These are phyloP conservation scores for Endoconidiophora polonica DNA, from an alignment of 2,329 filamentous ascomycete genomes.

Conservation along the genomic window DNA sequence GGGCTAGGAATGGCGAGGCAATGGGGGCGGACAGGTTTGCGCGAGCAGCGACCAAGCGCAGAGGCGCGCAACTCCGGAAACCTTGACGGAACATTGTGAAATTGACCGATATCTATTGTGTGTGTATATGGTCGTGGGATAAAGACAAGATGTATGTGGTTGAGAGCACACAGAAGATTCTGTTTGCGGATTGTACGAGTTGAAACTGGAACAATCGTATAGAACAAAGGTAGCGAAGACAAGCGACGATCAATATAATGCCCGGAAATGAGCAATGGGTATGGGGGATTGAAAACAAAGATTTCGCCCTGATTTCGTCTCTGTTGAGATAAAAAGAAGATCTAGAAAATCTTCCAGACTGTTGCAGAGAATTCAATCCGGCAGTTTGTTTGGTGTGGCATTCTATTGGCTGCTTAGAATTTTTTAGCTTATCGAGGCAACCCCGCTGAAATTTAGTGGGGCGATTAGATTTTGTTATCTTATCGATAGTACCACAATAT, in stretches of 20 bases:
- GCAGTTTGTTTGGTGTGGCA: not conserved
- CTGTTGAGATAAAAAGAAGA: not conserved
- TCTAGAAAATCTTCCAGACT: not conserved
- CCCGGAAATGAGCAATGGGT: too few relatives aligned
- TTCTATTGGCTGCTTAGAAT: not conserved
- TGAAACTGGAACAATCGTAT: too few relatives aligned
- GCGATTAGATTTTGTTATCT: not conserved
- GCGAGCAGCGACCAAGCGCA: constrained; percentile 11
- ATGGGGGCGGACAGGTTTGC: not conserved
- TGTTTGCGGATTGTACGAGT: too few relatives aligned
- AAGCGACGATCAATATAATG: not conserved
- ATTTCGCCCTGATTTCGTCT: not conserved
- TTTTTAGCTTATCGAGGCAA: constrained; percentile 2
- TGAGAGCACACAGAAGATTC: too few relatives aligned
- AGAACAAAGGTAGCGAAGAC: not conserved
- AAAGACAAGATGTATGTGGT: not conserved
- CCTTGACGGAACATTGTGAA: constrained; percentile 14
- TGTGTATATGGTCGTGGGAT: not conserved
- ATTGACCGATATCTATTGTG: not conserved
- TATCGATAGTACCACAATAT: not conserved
- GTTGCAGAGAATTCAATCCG: not conserved
- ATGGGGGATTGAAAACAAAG: not conserved
- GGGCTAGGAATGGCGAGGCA: constrained; percentile 8
- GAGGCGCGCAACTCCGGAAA: constrained; percentile 11
- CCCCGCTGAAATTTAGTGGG: constrained; percentile 8